Conservation (phyloP, 2,329 filamentous ascomycete species). For the Pseudogymnoascus sp. region DNA sequence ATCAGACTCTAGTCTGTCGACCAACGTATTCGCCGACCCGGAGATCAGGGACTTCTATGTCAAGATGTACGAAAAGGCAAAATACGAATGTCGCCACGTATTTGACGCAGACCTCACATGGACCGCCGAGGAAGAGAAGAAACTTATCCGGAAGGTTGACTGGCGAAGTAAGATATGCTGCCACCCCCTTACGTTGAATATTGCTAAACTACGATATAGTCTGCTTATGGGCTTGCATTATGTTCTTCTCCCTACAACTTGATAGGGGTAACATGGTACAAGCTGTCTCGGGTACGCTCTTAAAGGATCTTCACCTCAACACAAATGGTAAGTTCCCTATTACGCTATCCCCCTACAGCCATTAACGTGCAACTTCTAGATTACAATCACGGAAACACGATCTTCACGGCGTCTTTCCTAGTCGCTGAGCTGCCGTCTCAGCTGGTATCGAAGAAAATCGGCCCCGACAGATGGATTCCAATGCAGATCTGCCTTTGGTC, state of each 20-base stretch:
- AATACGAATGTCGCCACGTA: conserved; percentile 22
- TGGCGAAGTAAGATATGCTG: conserved; percentile 20
- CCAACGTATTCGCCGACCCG: conserved; percentile 20
- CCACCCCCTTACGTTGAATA: background rate
- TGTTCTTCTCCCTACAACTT: conserved; percentile 33
- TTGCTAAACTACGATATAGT: conserved; percentile 5
- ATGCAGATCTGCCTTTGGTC: conserved; percentile 31
- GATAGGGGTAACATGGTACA: conserved; percentile 32
- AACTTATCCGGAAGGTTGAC: conserved; percentile 21
- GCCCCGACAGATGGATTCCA: conserved; percentile 44
- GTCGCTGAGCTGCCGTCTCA: conserved; percentile 42
- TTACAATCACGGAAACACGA: conserved; percentile 28
- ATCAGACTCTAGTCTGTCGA: conserved; percentile 7
- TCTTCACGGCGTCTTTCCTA: conserved; percentile 35
- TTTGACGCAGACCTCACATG: conserved; percentile 20
- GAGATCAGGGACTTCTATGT: conserved; percentile 20
- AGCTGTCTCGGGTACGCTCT: conserved; percentile 33
- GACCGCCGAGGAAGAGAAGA: conserved; percentile 15
- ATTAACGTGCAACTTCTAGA: conserved; percentile 11
- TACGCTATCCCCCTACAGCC: background rate
- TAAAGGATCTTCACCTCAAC: conserved; percentile 39
- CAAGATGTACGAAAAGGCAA: conserved; percentile 21
- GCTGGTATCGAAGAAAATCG: conserved; percentile 39
- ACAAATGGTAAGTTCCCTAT: conserved; percentile 31
- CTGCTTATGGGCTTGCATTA: conserved; percentile 25